Percentiles rank a stretch among this genome's conserved stretches.
phyloP scores from a whole-genome alignment of 345 rosid species.

The Salix udensis region DNA sequence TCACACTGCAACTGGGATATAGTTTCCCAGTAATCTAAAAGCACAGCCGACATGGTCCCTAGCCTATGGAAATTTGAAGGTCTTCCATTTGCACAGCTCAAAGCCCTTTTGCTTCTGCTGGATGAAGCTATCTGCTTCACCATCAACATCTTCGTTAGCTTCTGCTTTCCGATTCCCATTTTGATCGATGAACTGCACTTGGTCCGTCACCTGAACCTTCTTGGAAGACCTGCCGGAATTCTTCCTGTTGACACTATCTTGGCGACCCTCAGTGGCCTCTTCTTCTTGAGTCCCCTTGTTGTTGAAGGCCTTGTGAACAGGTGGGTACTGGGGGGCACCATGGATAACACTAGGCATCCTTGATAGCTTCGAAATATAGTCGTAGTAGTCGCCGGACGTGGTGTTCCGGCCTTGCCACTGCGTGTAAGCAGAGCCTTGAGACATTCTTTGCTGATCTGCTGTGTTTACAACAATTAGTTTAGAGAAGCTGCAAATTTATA shows the following conservation, averaged over 20 bases:
- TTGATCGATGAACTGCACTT: constrained; percentile 6
- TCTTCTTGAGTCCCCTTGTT: constrained; percentile 7
- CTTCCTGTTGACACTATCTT: constrained; percentile 21
- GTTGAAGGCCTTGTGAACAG: constrained; percentile 35
- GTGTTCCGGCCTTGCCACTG: constrained; percentile 25
- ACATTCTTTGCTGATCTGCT: constrained; percentile 1
- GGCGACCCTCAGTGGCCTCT: constrained; percentile 10
- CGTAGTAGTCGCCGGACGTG: constrained; percentile 36
- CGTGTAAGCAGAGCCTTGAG: constrained; percentile 7
- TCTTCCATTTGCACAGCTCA: constrained; percentile 43
- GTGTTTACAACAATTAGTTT: background rate
- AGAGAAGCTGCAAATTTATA: constrained; percentile 23
- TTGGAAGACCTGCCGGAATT: constrained; percentile 22
- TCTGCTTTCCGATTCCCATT: background rate
- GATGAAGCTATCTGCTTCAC: constrained; percentile 30
- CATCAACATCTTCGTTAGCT: constrained; percentile 17
- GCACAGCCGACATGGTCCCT: background rate
- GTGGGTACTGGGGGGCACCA: constrained; percentile 44
- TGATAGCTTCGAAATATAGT: constrained; percentile 21
- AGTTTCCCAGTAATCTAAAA: background rate
- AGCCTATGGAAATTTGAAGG: constrained; percentile 23
- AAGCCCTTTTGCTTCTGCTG: constrained; percentile 35
- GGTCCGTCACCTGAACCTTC: constrained; percentile 39
- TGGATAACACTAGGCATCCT: constrained; percentile 29
- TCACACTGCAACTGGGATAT: background rate